These are phyloP conservation scores for Nemania serpens DNA, from an alignment of 2,329 filamentous ascomycete genomes.

Conservation along the genomic window DNA sequence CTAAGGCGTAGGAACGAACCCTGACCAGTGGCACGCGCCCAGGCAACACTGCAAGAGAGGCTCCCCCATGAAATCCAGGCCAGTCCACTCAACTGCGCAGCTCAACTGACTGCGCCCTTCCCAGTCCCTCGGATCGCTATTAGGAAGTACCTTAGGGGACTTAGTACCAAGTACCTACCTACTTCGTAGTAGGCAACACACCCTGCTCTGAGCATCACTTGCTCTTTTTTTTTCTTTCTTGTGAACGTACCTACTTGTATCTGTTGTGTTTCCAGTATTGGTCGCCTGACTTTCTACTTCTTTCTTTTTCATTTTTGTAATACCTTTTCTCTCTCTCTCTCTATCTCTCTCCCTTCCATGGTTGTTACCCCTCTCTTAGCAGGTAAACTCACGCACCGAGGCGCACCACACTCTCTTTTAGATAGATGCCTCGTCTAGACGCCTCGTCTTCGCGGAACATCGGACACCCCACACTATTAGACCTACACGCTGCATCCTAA, in stretches of 20 bases:
- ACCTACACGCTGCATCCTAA: too few species aligned
- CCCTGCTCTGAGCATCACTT: slow-evolving; percentile 14
- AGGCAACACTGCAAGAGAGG: background rate
- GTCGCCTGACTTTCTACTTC: slow-evolving; percentile 7
- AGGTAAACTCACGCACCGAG: slow-evolving; percentile 2
- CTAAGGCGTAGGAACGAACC: too few species aligned
- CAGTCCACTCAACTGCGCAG: background rate
- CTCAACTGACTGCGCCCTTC: slow-evolving; percentile 9
- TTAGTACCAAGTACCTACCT: too few species aligned
- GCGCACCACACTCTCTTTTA: slow-evolving; percentile 26
- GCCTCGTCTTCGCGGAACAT: too few species aligned
- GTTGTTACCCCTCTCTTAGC: slow-evolving; percentile 6
- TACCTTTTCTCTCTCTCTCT: background rate
- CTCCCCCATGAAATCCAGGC: slow-evolving; percentile 16
- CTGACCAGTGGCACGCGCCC: too few species aligned
- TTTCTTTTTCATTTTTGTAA: background rate
- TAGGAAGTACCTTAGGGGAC: too few species aligned
- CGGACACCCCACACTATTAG: too few species aligned
- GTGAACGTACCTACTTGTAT: background rate
- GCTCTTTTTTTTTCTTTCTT: slow-evolving; percentile 12
- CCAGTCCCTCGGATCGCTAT: slow-evolving; percentile 1
- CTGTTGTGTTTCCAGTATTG: slow-evolving; percentile 18
- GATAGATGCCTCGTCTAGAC: background rate
- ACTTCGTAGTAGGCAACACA: too few species aligned
- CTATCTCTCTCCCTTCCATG: too few species aligned